phyloP scores from a whole-genome alignment of 1,139 yeast species.

The Yamadazyma diospyri region DNA sequence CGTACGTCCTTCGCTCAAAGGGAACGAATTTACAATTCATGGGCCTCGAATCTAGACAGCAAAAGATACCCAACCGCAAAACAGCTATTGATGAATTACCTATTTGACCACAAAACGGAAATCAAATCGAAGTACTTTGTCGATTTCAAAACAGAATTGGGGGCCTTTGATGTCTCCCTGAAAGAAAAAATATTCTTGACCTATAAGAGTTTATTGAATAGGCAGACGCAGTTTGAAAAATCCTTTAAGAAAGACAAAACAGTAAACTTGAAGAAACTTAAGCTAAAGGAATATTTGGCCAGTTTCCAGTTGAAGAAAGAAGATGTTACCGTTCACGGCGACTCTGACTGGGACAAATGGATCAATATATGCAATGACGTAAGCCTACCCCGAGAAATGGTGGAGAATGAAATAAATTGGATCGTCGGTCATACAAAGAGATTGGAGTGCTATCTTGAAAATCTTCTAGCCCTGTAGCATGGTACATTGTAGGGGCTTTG shows the following conservation, averaged over 20 bases:
- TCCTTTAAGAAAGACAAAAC: slow-evolving; percentile 11
- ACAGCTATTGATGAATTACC: slow-evolving; percentile 20
- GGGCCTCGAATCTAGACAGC: slow-evolving; percentile 20
- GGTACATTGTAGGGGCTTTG: too few relatives aligned
- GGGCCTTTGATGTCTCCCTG: slow-evolving; percentile 8
- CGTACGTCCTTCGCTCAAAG: slow-evolving; percentile 19
- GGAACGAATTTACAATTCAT: slow-evolving; percentile 27
- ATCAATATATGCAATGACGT: slow-evolving; percentile 20
- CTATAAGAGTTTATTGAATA: slow-evolving; percentile 12
- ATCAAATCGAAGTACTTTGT: slow-evolving; percentile 25
- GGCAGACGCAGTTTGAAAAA: slow-evolving; percentile 13
- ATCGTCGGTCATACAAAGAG: slow-evolving; percentile 44
- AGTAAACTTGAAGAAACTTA: slow-evolving; percentile 28
- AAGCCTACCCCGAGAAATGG: slow-evolving; percentile 21
- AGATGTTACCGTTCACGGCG: slow-evolving; percentile 7
- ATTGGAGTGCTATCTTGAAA: slow-evolving; percentile 24
- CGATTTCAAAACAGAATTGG: slow-evolving; percentile 21
- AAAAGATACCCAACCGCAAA: slow-evolving; percentile 24
- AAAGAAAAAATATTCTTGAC: slow-evolving; percentile 11
- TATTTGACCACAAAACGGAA: slow-evolving; percentile 31
- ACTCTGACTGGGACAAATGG: slow-evolving; percentile 29
- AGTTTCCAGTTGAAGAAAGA: slow-evolving; percentile 4
- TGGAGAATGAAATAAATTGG: slow-evolving; percentile 32
- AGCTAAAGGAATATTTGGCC: slow-evolving; percentile 20
- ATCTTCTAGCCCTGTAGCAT: too few relatives aligned